phyloP scores from a whole-genome alignment of 305 asterid species.

The Andrographis paniculata region DNA sequence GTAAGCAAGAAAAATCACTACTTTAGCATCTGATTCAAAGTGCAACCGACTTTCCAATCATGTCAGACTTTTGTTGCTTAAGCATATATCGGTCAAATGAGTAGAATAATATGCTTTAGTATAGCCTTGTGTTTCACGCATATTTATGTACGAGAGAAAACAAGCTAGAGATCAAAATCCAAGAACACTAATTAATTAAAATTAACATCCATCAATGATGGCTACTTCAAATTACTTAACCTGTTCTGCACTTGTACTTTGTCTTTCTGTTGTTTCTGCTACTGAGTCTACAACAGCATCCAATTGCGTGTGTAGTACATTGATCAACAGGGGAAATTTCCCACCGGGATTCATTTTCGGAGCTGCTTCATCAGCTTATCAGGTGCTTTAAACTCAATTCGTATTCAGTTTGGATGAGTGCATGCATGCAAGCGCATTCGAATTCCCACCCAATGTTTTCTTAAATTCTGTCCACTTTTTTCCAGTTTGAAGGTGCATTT shows the following conservation, averaged over 20 bases:
- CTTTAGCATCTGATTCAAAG: too few relatives aligned
- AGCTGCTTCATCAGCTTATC: slow-evolving; percentile 35
- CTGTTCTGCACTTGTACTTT: slow-evolving; percentile 4
- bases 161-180: too few relatives aligned
- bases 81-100: too few relatives aligned
- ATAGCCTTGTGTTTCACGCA: too few relatives aligned
- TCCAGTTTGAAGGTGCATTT: slow-evolving; percentile 44
- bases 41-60: too few relatives aligned
- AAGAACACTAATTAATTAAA: too few relatives aligned
- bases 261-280: neutral
- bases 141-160: too few relatives aligned
- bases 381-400: slow-evolving; percentile 11
- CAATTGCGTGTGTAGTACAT: slow-evolving; percentile 18
- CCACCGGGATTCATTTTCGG: slow-evolving; percentile 30
- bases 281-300: slow-evolving; percentile 10
- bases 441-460: neutral
- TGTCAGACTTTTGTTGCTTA: too few relatives aligned
- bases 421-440: neutral
- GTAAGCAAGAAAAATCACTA: too few relatives aligned
- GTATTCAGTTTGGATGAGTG: neutral
- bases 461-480: neutral
- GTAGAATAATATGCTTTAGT: too few relatives aligned
- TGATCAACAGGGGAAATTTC: slow-evolving; percentile 17
- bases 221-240: slow-evolving; percentile 14
- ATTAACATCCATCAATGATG: too few relatives aligned